A percentile compares a stretch with the other conserved stretches of the same genome.
Evolutionary conservation across 345 rosid genomes (phyloP).

Genomic region (Eucalyptus marginata): DNA sequence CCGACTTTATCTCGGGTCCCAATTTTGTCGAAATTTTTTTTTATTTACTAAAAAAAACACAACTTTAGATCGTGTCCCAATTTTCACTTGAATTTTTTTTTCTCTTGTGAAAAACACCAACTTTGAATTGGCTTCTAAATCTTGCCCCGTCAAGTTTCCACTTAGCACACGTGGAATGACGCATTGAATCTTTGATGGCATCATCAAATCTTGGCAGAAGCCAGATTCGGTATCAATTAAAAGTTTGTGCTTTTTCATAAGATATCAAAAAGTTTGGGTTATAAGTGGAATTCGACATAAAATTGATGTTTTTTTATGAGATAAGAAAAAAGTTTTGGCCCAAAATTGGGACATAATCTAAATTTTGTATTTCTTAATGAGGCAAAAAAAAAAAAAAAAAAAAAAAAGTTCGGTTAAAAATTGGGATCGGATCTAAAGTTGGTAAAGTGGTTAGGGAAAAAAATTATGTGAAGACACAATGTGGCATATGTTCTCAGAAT

Average conservation of each 20-base stretch:
- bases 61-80: neutral
- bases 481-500: neutral
- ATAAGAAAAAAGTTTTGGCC: neutral
- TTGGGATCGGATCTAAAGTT: neutral
- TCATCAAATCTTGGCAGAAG: neutral
- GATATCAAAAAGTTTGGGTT: neutral
- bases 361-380: neutral
- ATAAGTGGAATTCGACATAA: neutral
- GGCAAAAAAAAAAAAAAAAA: no score
- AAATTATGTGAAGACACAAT: neutral
- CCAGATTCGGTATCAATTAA: neutral
- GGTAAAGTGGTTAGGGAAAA: neutral
- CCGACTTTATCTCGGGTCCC: neutral
- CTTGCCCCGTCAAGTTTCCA: neutral
- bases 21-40: accelerated
- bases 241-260: neutral
- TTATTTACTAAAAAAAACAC: neutral
- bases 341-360: neutral
- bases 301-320: neutral
- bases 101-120: neutral
- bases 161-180: neutral
- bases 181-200: neutral
- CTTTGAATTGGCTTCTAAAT: neutral
- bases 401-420: neutral
- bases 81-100: neutral